Evolutionary conservation across 257 asterid species (phyloP).

Genomic region (Paulownia fortunei): DNA sequence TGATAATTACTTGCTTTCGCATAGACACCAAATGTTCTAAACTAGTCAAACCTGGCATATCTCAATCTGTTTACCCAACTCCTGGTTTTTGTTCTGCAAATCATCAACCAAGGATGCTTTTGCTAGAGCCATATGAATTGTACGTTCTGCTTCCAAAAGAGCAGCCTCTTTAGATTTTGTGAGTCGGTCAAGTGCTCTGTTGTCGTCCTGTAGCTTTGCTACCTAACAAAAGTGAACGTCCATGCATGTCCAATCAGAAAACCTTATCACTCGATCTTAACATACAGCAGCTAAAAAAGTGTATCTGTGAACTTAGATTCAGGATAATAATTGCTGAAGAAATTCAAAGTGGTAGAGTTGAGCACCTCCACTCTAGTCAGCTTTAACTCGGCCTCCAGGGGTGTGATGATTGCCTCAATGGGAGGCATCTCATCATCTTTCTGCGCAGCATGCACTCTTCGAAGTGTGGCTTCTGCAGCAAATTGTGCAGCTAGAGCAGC

Average conservation of each 20-base stretch:
- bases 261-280: conserved; percentile 6
- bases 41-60: conserved; percentile 80
- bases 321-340: conserved; percentile 29
- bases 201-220: conserved; percentile 89
- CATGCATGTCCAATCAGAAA: conserved; percentile 20
- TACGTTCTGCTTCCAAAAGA: conserved; percentile 81
- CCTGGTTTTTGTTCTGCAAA: conserved; percentile 87
- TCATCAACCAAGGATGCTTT: conserved; percentile 95
- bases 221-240: conserved; percentile 51
- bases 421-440: conserved; percentile 98
- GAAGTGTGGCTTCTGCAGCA: conserved; percentile 97
- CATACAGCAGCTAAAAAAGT: conserved; percentile 20
- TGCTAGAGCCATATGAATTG: conserved; percentile 85
- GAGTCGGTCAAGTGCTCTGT: conserved; percentile 89
- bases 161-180: conserved; percentile 97
- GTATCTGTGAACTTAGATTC: neutral
- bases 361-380: conserved; percentile 81
- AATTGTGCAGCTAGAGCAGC: conserved; percentile 84
- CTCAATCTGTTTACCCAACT: conserved; percentile 81
- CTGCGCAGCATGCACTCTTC: conserved; percentile 94
- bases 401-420: conserved; percentile 89
- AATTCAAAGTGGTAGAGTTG: conserved; percentile 21
- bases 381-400: conserved; percentile 93
- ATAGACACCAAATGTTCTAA: conserved; percentile 24
- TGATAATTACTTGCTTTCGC: neutral